phyloP scores from a whole-genome alignment of 2,329 filamentous ascomycete species.

The Ceratocystis lukuohia region DNA sequence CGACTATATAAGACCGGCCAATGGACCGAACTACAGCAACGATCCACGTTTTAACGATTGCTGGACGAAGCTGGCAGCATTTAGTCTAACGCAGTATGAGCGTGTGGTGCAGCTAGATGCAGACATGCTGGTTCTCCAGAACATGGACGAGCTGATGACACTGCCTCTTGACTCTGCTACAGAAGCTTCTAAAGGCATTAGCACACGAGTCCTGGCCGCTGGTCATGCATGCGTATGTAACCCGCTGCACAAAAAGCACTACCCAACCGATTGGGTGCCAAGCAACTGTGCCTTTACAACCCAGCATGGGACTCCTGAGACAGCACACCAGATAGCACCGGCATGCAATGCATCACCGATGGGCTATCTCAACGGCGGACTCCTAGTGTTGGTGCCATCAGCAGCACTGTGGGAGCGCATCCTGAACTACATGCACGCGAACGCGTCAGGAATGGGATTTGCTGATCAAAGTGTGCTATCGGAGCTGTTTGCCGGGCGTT shows the following conservation, averaged over 20 bases:
- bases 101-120: constrained; percentile 74
- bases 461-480: constrained; percentile 47
- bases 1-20: constrained; percentile 56
- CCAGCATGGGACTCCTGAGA: constrained; percentile 35
- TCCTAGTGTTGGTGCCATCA: constrained; percentile 44
- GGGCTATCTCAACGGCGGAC: constrained; percentile 39
- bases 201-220: constrained; percentile 58
- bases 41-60: constrained; percentile 81
- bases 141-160: constrained; percentile 93
- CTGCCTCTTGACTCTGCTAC: constrained; percentile 47
- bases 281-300: constrained; percentile 45
- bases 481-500: constrained; percentile 40
- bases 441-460: constrained; percentile 39
- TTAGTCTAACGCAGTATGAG: constrained; percentile 61
- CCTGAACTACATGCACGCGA: constrained; percentile 35
- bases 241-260: constrained; percentile 63
- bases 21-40: constrained; percentile 53
- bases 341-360: constrained; percentile 35
- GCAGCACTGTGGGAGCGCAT: constrained; percentile 37
- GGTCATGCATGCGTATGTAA: constrained; percentile 80
- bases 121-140: constrained; percentile 70
- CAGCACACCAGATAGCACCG: constrained; percentile 34
- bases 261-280: constrained; percentile 55
- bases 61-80: constrained; percentile 77
- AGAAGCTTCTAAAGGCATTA: neutral